Conservation (phyloP, 345 rosid species). For the Brassica nigra region DNA sequence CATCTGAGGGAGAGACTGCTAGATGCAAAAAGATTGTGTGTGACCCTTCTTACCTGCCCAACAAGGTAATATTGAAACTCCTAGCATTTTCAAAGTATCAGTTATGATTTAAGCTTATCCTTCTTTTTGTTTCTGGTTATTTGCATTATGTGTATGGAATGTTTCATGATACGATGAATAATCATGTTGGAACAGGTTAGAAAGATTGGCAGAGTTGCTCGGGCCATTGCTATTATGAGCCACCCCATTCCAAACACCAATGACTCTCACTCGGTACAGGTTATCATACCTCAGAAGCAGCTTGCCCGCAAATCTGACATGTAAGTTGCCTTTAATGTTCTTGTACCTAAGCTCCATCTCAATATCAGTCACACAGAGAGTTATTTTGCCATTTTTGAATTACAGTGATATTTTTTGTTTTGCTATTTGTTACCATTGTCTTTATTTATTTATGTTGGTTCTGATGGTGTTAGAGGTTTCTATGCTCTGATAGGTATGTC, state of each 20-base stretch:
- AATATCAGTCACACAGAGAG: not conserved
- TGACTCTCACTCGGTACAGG: conserved; percentile 87
- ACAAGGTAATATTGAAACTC: conserved; percentile 54
- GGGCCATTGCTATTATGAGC: conserved; percentile 97
- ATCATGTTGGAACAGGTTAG: conserved; percentile 54
- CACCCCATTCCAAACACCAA: conserved; percentile 87
- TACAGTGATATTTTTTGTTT: not conserved
- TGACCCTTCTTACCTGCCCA: conserved; percentile 79
- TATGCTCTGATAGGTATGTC: conserved; percentile 63
- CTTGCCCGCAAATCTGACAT: conserved; percentile 91
- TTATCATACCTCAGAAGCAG: conserved; percentile 95
- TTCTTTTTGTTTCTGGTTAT: conserved; percentile 1
- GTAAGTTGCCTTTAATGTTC: conserved; percentile 39
- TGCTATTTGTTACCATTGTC: not conserved
- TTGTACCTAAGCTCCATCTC: conserved; percentile 12
- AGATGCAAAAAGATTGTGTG: conserved; percentile 92
- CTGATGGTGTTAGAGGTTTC: conserved; percentile 10
- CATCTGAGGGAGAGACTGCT: conserved; percentile 92
- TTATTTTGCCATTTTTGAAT: not conserved
- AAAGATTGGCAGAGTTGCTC: conserved; percentile 86
- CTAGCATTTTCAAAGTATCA: not conserved
- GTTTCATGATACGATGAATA: conserved; percentile 17
- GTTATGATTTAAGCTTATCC: not conserved
- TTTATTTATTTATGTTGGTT: not conserved
- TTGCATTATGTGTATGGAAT: not conserved